Evolutionary conservation across 345 rosid species (phyloP).

Genomic region (Euphorbia lathyris): DNA sequence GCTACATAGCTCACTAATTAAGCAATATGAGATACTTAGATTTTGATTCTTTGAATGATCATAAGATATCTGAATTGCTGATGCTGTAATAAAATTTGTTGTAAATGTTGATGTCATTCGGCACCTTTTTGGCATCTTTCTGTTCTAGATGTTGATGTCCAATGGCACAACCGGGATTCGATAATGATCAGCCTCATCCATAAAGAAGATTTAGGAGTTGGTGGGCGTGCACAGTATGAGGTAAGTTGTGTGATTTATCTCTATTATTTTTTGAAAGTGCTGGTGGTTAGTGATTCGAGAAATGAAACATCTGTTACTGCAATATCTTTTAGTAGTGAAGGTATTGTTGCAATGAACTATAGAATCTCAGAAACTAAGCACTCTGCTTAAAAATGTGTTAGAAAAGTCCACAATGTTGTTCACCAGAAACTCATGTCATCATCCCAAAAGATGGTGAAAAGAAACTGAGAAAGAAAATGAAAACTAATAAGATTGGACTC

Average conservation of each 20-base stretch:
- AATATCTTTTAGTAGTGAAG: not conserved
- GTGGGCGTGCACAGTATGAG: conserved; percentile 58
- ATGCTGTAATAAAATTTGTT: not conserved
- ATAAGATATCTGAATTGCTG: not conserved
- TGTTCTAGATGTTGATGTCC: conserved; percentile 64
- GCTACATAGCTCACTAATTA: too few species aligned
- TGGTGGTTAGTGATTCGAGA: not conserved
- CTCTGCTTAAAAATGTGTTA: not conserved
- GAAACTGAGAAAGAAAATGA: not conserved
- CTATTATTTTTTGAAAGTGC: not conserved
- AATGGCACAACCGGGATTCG: conserved; percentile 44
- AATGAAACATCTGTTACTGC: not conserved
- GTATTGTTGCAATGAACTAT: not conserved
- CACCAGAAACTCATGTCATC: not conserved
- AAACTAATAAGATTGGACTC: not conserved
- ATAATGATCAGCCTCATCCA: conserved; percentile 44
- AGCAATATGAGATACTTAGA: not conserved
- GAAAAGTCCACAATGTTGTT: not conserved
- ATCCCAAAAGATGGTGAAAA: not conserved
- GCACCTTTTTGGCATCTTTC: too few species aligned
- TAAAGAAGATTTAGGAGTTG: conserved; percentile 60
- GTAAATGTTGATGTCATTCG: not conserved
- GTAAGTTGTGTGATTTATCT: conserved; percentile 30
- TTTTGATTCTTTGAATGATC: not conserved
- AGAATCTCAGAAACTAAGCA: not conserved